These are phyloP conservation scores for Mycosarcoma maydis DNA, from an alignment of 1,284 basidiomycete species.

Conservation along the genomic window DNA sequence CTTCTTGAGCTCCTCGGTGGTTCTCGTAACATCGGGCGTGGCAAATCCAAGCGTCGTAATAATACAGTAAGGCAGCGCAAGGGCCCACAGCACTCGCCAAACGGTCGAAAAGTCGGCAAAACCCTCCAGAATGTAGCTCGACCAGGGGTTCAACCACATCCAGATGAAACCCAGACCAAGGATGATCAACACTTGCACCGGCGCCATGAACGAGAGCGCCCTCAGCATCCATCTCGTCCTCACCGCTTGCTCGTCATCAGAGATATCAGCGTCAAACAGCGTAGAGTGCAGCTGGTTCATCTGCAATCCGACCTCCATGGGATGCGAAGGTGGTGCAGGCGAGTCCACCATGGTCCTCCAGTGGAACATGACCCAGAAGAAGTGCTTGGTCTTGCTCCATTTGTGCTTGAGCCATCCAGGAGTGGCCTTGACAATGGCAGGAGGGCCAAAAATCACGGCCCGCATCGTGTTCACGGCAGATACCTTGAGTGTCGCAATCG, in stretches of 20 bases:
- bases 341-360: conserved; percentile 60
- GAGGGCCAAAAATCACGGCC: conserved; percentile 22
- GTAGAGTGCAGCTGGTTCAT: conserved; percentile 68
- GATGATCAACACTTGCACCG: conserved; percentile 66
- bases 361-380: conserved; percentile 65
- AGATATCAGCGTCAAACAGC: conserved; percentile 67
- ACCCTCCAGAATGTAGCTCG: conserved; percentile 64
- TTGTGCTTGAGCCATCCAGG: conserved; percentile 27
- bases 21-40: conserved; percentile 67
- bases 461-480: conserved; percentile 19
- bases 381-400: conserved; percentile 35
- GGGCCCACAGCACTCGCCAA: conserved; percentile 68
- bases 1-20: conserved; percentile 64
- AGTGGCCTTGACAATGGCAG: conserved; percentile 26
- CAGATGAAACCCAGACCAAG: conserved; percentile 66
- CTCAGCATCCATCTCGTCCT: conserved; percentile 65
- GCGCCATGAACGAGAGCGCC: conserved; percentile 64
- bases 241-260: conserved; percentile 66
- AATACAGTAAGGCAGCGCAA: conserved; percentile 67
- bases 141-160: conserved; percentile 67
- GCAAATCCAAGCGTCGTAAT: conserved; percentile 66
- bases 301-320: conserved; percentile 68
- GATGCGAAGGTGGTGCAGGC: conserved; percentile 65
- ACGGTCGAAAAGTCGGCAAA: conserved; percentile 66
- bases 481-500: conserved; percentile 9